Evolutionary conservation across 164 flowering plant species (phyloP).

Genomic region (Vitis amurensis): DNA sequence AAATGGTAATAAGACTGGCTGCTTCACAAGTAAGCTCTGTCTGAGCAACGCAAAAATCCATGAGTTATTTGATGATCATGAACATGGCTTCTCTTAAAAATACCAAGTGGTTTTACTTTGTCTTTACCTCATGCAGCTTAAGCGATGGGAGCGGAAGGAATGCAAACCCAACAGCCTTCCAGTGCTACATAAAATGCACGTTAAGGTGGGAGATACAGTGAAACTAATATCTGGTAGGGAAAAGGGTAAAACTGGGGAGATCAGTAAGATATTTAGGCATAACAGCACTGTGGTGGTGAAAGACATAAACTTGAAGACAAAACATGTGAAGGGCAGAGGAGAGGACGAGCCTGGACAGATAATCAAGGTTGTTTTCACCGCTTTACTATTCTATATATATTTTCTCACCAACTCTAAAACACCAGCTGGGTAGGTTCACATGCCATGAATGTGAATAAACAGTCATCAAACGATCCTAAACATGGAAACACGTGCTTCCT

Average conservation of each 20-base stretch:
- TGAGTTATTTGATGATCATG: too few species aligned
- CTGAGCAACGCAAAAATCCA: too few species aligned
- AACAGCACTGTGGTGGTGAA: slow-evolving; percentile 85
- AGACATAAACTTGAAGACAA: slow-evolving; percentile 89
- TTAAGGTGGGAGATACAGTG: slow-evolving; percentile 87
- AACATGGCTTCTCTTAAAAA: neutral
- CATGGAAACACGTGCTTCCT: too few species aligned
- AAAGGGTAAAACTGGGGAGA: slow-evolving; percentile 83
- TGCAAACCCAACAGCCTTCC: slow-evolving; percentile 96
- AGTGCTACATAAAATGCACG: slow-evolving; percentile 85
- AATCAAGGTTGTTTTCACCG: slow-evolving; percentile 55
- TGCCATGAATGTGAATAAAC: too few species aligned
- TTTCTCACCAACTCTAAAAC: too few species aligned
- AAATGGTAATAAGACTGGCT: neutral
- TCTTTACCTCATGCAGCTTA: slow-evolving; percentile 50
- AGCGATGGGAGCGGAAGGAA: slow-evolving; percentile 90
- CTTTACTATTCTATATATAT: neutral
- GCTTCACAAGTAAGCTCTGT: neutral
- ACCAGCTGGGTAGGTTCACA: too few species aligned
- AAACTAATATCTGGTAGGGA: slow-evolving; percentile 85
- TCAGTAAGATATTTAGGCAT: slow-evolving; percentile 62
- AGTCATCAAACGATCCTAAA: neutral
- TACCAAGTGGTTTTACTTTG: neutral
- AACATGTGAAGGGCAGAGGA: slow-evolving; percentile 81
- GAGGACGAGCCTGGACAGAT: slow-evolving; percentile 86